A percentile compares a stretch with the other conserved stretches of the same genome.
These are phyloP conservation scores for Myxozyma sirexii DNA, from an alignment of 805 yeast species.

Conservation along the genomic window DNA sequence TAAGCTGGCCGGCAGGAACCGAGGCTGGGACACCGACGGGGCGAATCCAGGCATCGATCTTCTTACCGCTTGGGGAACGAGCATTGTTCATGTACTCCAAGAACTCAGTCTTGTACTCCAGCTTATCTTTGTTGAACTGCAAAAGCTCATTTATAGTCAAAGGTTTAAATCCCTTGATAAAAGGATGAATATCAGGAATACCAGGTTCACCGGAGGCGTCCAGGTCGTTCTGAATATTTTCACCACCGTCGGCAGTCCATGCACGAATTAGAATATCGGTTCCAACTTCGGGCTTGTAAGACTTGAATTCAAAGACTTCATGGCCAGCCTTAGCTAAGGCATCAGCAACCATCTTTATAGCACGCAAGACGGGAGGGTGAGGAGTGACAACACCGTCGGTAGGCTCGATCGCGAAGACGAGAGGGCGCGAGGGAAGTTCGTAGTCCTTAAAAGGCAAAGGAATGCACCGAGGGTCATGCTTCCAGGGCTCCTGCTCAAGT, in stretches of 20 bases:
- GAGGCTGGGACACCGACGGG: constrained; percentile 39
- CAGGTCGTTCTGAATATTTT: constrained; percentile 28
- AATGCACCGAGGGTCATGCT: constrained; percentile 47
- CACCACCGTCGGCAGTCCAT: constrained; percentile 35
- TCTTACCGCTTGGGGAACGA: constrained; percentile 39
- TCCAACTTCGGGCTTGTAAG: constrained; percentile 39
- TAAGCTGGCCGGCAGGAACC: constrained; percentile 32
- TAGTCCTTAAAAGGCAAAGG: constrained; percentile 45
- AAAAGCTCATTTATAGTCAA: constrained; percentile 24
- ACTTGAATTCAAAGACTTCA: constrained; percentile 53
- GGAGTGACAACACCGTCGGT: constrained; percentile 53
- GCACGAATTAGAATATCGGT: constrained; percentile 25
- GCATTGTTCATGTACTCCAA: constrained; percentile 30
- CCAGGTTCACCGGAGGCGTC: constrained; percentile 35
- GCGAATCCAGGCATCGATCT: constrained; percentile 51
- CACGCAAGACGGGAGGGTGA: constrained; percentile 55
- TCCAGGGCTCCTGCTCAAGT: constrained; percentile 48
- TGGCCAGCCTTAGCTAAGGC: constrained; percentile 48
- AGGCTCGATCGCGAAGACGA: constrained; percentile 48
- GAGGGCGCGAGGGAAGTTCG: constrained; percentile 42
- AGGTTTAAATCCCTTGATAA: constrained; percentile 27
- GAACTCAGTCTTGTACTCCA: constrained; percentile 33
- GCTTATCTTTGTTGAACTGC: constrained; percentile 32
- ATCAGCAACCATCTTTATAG: constrained; percentile 44
- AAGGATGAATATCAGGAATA: constrained; percentile 30